A percentile compares a stretch with the other conserved stretches of the same genome.
These are phyloP conservation scores for Debaryomyces singareniensis DNA, from an alignment of 1,139 yeast species.

Conservation along the genomic window DNA sequence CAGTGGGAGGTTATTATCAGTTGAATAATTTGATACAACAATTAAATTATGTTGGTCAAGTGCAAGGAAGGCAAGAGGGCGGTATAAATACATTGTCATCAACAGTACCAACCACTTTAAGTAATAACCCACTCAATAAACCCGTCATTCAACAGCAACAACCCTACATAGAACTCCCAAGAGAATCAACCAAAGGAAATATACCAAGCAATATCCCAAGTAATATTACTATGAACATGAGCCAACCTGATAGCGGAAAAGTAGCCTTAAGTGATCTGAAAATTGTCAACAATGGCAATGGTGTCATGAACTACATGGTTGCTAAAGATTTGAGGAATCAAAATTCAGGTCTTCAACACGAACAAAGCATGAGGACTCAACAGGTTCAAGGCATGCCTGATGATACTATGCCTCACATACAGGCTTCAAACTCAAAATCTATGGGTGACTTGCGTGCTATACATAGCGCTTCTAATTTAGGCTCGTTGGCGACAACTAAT, in stretches of 20 bases:
- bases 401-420: constrained; percentile 1
- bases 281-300: neutral
- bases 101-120: constrained; percentile 28
- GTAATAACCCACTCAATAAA: constrained; percentile 10
- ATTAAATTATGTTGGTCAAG: constrained; percentile 22
- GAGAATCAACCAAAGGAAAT: neutral
- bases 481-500: constrained; percentile 8
- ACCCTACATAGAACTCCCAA: constrained; percentile 1
- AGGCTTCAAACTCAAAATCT: constrained; percentile 3
- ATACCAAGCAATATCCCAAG: constrained; percentile 1
- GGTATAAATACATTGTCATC: constrained; percentile 23
- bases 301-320: neutral
- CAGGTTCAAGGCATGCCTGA: constrained; percentile 1
- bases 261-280: neutral
- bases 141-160: constrained; percentile 7
- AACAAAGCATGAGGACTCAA: constrained; percentile 2
- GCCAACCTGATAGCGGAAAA: neutral
- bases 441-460: constrained; percentile 23
- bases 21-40: constrained; percentile 27
- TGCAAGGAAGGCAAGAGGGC: constrained; percentile 13
- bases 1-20: constrained; percentile 34
- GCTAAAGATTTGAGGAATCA: too few species aligned
- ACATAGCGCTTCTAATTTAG: constrained; percentile 34
- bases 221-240: neutral
- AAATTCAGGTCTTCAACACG: constrained; percentile 8